These are phyloP conservation scores for Apiospora arundinis DNA, from an alignment of 2,329 filamentous ascomycete species.

Conservation along the genomic window DNA sequence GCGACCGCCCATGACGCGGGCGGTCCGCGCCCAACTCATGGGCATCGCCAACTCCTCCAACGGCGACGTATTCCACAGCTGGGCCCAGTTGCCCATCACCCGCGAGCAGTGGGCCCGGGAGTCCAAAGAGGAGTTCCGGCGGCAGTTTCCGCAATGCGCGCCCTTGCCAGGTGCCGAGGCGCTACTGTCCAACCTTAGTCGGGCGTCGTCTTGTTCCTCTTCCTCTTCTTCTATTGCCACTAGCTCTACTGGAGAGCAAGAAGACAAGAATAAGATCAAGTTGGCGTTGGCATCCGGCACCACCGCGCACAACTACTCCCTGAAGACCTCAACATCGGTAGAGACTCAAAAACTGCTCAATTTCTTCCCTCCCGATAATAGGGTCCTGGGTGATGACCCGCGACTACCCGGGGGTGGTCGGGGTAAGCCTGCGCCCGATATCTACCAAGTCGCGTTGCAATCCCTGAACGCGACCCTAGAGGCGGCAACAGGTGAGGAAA, in stretches of 20 bases:
- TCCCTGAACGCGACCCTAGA: constrained; percentile 61
- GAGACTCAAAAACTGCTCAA: constrained; percentile 36
- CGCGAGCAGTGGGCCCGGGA: constrained; percentile 48
- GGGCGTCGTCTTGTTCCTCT: background rate
- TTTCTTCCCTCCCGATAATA: constrained; percentile 58
- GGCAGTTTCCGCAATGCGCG: constrained; percentile 47
- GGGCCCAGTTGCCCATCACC: constrained; percentile 70
- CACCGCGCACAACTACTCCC: constrained; percentile 61
- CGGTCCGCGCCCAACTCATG: constrained; percentile 73
- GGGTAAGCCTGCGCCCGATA: constrained; percentile 77
- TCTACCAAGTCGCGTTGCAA: constrained; percentile 72
- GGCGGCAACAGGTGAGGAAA: constrained; percentile 50
- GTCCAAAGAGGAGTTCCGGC: constrained; percentile 34
- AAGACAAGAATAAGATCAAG: constrained; percentile 45
- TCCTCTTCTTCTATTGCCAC: background rate
- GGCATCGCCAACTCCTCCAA: constrained; percentile 60
- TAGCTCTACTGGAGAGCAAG: constrained; percentile 23
- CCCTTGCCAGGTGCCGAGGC: constrained; percentile 68
- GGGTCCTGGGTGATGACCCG: constrained; percentile 70
- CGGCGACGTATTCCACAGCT: constrained; percentile 67
- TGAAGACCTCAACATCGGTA: constrained; percentile 59
- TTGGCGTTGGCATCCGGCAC: constrained; percentile 73
- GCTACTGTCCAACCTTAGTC: constrained; percentile 56
- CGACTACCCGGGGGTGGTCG: constrained; percentile 60
- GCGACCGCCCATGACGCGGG: constrained; percentile 67